Percentiles rank a stretch among this genome's conserved stretches.
phyloP scores from a whole-genome alignment of 768 basidiomycete species.

The Hypholoma fasciculare region DNA sequence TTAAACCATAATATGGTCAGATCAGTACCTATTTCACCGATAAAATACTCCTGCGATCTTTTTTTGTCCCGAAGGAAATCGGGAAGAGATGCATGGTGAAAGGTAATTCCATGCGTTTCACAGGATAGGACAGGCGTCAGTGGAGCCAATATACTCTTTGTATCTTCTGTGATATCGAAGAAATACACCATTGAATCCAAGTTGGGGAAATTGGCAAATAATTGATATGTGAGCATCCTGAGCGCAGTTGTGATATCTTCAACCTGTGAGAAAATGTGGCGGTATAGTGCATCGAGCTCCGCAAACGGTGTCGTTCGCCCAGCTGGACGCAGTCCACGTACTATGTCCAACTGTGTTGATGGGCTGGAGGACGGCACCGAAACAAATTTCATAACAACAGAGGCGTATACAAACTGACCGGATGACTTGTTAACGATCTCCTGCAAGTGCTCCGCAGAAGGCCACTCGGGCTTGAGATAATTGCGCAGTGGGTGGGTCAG shows the following conservation, averaged over 20 bases:
- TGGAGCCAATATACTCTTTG: too few relatives aligned
- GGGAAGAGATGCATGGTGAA: too few relatives aligned
- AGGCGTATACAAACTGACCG: slow-evolving; percentile 13
- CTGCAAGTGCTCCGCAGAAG: neutral
- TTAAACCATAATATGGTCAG: too few relatives aligned
- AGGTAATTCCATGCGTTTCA: too few relatives aligned
- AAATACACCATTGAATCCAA: too few relatives aligned
- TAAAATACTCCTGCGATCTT: too few relatives aligned
- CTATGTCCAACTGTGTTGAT: neutral
- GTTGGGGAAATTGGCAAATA: too few relatives aligned
- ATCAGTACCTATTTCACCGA: too few relatives aligned
- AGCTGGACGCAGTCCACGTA: neutral
- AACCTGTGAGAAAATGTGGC: neutral
- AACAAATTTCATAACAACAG: slow-evolving; percentile 9
- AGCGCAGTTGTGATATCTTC: neutral
- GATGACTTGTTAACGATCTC: slow-evolving; percentile 9
- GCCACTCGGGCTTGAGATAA: slow-evolving; percentile 8
- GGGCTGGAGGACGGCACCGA: neutral
- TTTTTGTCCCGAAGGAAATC: too few relatives aligned
- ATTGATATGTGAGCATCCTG: too few relatives aligned
- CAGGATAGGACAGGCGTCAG: too few relatives aligned
- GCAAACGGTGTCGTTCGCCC: neutral
- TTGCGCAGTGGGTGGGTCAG: slow-evolving; percentile 1
- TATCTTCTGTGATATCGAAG: too few relatives aligned
- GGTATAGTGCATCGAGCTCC: slow-evolving; percentile 5